A percentile compares a stretch with the other conserved stretches of the same genome.
Evolutionary conservation across 2,329 filamentous ascomycete genomes (phyloP).

Genomic region (Botrytis hyacinthi): DNA sequence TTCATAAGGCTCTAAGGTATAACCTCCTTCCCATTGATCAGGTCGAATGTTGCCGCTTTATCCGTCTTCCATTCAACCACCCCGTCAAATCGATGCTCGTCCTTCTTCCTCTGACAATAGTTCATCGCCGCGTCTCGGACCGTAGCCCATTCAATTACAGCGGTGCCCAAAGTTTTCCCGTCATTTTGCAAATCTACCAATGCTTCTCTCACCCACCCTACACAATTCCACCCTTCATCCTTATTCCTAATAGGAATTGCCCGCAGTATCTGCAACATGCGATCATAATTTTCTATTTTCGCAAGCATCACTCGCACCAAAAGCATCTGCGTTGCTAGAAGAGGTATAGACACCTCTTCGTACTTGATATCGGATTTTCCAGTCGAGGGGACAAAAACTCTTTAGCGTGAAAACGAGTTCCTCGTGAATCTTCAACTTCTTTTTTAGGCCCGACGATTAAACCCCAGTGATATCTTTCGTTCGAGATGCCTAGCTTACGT

Average conservation of each 20-base stretch:
- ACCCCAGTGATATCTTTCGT: background rate
- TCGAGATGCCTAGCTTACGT: background rate
- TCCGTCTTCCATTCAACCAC: slow-evolving; percentile 21
- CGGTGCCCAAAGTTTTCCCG: slow-evolving; percentile 42
- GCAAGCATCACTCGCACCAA: background rate
- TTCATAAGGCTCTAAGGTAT: background rate
- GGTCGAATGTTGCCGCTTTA: slow-evolving; percentile 22
- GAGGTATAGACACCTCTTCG: background rate
- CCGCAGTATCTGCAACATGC: background rate
- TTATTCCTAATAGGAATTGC: rapidly evolving
- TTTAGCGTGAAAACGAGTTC: background rate
- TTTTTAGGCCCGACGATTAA: background rate
- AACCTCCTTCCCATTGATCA: slow-evolving; percentile 20
- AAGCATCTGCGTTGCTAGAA: background rate
- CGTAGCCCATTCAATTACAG: slow-evolving; percentile 41
- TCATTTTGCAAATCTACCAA: slow-evolving; percentile 40
- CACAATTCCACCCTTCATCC: background rate
- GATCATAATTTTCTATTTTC: background rate
- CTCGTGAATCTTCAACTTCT: background rate
- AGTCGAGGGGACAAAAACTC: background rate
- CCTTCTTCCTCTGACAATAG: slow-evolving; percentile 41
- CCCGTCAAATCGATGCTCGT: slow-evolving; percentile 27
- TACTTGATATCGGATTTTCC: background rate
- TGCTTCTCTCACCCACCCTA: slow-evolving; percentile 41
- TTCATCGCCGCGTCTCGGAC: slow-evolving; percentile 40